Evolutionary conservation across 2,329 filamentous ascomycete genomes (phyloP).

Genomic region (Aplosporella prunicola): DNA sequence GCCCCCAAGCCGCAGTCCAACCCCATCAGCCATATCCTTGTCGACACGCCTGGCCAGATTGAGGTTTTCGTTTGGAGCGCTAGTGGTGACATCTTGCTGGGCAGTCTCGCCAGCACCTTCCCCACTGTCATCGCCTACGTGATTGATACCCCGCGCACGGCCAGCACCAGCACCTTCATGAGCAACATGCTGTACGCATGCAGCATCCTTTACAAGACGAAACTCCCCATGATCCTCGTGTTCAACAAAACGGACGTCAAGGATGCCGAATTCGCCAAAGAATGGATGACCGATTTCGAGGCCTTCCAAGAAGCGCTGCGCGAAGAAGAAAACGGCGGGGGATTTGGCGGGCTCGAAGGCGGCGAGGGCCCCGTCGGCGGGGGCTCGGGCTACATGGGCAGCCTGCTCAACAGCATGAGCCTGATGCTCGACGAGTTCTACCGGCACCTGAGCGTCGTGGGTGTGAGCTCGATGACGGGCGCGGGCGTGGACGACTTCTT

Average conservation of each 20-base stretch:
- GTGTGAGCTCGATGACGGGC: constrained; percentile 86
- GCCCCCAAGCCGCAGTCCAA: constrained; percentile 29
- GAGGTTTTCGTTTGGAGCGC: constrained; percentile 99
- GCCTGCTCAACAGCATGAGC: constrained; percentile 93
- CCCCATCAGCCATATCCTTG: constrained; percentile 67
- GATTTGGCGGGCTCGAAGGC: constrained; percentile 63
- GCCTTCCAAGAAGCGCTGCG: constrained; percentile 81
- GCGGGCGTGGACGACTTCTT: constrained; percentile 92
- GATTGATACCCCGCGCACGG: constrained; percentile 89
- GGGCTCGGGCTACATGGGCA: constrained; percentile 93
- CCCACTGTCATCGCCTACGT: constrained; percentile 96
- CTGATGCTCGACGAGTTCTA: constrained; percentile 97
- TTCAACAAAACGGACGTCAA: constrained; percentile 99
- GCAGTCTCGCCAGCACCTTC: constrained; percentile 85
- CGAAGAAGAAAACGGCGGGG: constrained; percentile 68
- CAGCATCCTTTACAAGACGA: constrained; percentile 97
- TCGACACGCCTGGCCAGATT: constrained; percentile 95
- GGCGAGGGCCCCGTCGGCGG: constrained; percentile 39
- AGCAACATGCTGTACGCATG: constrained; percentile 99
- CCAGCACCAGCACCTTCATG: constrained; percentile 96
- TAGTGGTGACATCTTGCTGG: constrained; percentile 85
- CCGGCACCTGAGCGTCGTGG: constrained; percentile 82
- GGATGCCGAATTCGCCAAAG: constrained; percentile 80
- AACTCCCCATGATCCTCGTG: constrained; percentile 92
- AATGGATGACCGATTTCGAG: constrained; percentile 99